phyloP scores from a whole-genome alignment of 208 protist genomes.

The Porcisia hertigi region DNA sequence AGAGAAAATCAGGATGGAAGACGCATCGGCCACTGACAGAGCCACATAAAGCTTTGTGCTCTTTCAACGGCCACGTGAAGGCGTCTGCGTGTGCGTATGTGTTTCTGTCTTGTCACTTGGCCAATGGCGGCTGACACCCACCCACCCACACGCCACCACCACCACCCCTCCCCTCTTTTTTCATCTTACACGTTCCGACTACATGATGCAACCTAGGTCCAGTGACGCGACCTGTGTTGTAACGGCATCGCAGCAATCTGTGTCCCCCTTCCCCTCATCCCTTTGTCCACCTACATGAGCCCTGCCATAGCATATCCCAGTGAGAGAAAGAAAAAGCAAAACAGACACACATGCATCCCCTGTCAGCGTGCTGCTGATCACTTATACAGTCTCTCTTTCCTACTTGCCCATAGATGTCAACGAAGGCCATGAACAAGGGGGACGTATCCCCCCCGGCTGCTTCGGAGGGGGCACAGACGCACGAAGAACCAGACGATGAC shows the following conservation, averaged over 20 bases:
- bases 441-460: neutral
- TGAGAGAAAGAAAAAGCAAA: neutral
- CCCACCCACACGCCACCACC: neutral
- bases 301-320: neutral
- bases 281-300: neutral
- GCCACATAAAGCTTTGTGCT: too few relatives aligned
- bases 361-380: neutral
- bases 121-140: neutral
- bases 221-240: neutral
- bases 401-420: neutral
- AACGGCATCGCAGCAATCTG: neutral
- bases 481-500: neutral
- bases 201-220: too few relatives aligned
- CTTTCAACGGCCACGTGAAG: too few relatives aligned
- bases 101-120: too few relatives aligned
- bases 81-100: too few relatives aligned
- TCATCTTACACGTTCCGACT: too few relatives aligned
- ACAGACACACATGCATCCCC: neutral
- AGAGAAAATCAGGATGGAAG: too few relatives aligned
- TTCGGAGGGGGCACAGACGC: neutral
- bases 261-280: neutral
- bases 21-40: too few relatives aligned
- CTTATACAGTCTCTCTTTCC: too few relatives aligned
- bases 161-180: too few relatives aligned
- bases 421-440: neutral